Percentiles rank a stretch among this genome's conserved stretches.
These are phyloP conservation scores for Neobulgaria alba DNA, from an alignment of 2,329 filamentous ascomycete genomes.

Conservation along the genomic window DNA sequence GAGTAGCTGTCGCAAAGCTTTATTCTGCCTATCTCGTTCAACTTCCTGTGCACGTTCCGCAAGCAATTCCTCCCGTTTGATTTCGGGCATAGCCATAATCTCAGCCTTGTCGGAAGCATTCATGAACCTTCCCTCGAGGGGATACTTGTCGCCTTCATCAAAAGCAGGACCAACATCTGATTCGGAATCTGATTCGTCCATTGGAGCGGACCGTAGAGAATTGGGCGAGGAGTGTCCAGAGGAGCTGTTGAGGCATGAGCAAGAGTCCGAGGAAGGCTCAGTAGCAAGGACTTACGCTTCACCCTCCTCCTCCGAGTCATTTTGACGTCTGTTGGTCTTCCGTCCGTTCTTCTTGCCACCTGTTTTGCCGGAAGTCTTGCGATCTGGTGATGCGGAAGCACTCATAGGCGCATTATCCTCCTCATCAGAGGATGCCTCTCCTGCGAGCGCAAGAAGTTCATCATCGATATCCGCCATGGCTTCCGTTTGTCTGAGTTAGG, in stretches of 20 bases:
- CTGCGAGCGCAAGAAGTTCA: conserved; percentile 86
- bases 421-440: conserved; percentile 55
- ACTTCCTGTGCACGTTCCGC: conserved; percentile 80
- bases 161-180: conserved; percentile 46
- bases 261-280: neutral
- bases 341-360: conserved; percentile 36
- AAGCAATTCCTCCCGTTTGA: conserved; percentile 83
- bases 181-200: conserved; percentile 85
- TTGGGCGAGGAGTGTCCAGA: conserved; percentile 60
- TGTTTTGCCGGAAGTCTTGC: conserved; percentile 33
- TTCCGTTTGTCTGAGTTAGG: no score
- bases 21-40: conserved; percentile 73
- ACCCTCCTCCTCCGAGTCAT: conserved; percentile 68
- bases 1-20: conserved; percentile 70
- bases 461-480: conserved; percentile 80
- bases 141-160: conserved; percentile 60
- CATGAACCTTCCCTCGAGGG: conserved; percentile 79
- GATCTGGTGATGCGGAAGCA: conserved; percentile 45
- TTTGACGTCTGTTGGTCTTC: conserved; percentile 32
- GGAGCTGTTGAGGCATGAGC: conserved; percentile 43
- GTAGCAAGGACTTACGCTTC: conserved; percentile 60
- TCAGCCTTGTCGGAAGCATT: conserved; percentile 64
- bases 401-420: conserved; percentile 42
- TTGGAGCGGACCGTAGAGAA: conserved; percentile 74
- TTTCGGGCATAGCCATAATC: conserved; percentile 80